Evolutionary conservation across 1,139 yeast genomes (phyloP), one percentile per base, ranked within the genome.

Genomic region (Debaryomycetaceae sp.): DNA sequence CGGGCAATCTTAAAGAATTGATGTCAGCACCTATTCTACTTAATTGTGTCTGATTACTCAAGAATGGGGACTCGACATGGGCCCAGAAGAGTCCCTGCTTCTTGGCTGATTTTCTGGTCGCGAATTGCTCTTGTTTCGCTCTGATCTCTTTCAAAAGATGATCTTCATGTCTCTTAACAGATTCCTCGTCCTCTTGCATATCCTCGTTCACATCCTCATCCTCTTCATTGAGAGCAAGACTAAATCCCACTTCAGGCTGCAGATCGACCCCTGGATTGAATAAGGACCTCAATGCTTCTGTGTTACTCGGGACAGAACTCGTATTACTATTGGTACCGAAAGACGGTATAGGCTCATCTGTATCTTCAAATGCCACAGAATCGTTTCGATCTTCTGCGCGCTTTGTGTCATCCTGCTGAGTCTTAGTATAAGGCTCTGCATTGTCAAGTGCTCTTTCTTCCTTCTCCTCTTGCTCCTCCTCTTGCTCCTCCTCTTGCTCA

Each of bases 41-140:
- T 42, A 89, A 62, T 59, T 88, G 96, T 0, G 96, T 75, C 63
- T 90, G 98, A 0, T 97, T 83, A 43, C 78, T 80, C 54, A 91
- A 71, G 63, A 88, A 93, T 0, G 97, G 97, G 0, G 97, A 90
- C 29, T 86, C 87, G 9, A 74, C 70, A 60, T 91, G 97, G 2
- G 84, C 68, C 77, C 95, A 91, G 63, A 91, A 91, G 33, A 91
- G 69, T 0, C 93, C 91, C 42, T 69, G 59, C 34, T 52, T 43
- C 34, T 45, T 47, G 11, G 34, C 20, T 5, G 37, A 24, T 31
- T 45, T 22, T 42, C 45, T 38, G 40, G 47, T 24, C 39, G 47
- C 49, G 20, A 56, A 58, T 42, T 61, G 62, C 48, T 60, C 56
- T 45, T 65, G 71, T 41, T 66, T 67, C 24, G 51, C 44, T 50